Base-by-base conservation (phyloP, 164 flowering plant species). In the Buxus sempervirens region DNA sequence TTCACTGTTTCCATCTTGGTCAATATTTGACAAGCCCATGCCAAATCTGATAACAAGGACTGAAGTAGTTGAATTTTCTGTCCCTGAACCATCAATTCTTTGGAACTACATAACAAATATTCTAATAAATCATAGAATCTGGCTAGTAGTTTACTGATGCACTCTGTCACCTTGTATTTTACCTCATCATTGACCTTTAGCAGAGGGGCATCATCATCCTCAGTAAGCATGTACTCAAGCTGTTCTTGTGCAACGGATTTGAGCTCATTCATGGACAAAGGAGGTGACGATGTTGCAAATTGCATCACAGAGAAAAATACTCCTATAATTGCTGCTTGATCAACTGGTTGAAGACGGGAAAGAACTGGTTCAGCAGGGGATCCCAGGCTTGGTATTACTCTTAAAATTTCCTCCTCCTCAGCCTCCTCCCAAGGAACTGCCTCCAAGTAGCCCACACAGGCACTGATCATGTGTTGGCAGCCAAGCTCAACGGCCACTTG, bases 351-450 rank as follows among this genome's bases (percentile, higher is more conserved):
- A 27, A 93, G 87, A 66, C 99, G 96, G 26, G 98, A 85, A 61
- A 96, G 90, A 77, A 96, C 81, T 16, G 85, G 86, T 66, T 84
- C 86, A 6, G 81, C 90, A 67, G 76, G 75, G 59, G 86, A 62
- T 54, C 98, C 99, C 80, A 92, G 75, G 38, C 78, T 19, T 0
- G 98, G 96, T 70, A 89, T 76, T 16, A 76, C 70, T 72, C 74
- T 85, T 10, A 94, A 65, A 67, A 96, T 92, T 68, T 96, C 98
- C 71, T 96, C 97, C 74, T 96, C 99, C 73, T 96, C 98, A 18
- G 87, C 72, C 78, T 96, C 99, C 69, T 96, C 98, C 99, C 99
- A 96, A n/a, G 98, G 96, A n/a, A 90, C 85, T 60, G 98, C 95
- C 80, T 96, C 99, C 75, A 92, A 75, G 82, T 90, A 92, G 26